Evolutionary conservation across 1,284 basidiomycete species (phyloP).

Genomic region (Ustilago curta): DNA sequence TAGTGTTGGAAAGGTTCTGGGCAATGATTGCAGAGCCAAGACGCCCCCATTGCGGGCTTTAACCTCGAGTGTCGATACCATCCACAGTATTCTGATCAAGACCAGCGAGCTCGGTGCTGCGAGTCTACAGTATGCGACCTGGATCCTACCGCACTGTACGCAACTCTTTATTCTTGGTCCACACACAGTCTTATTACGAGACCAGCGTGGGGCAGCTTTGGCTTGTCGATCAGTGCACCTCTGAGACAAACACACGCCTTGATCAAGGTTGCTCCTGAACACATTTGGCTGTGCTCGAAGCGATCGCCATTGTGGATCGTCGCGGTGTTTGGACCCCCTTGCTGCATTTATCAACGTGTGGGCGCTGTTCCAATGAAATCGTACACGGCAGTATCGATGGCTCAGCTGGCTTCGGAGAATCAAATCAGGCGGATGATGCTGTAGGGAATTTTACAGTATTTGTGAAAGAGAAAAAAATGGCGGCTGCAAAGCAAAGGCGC

Average conservation of each 20-base stretch:
- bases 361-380: too few relatives aligned
- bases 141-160: neutral
- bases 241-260: neutral
- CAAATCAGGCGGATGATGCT: too few relatives aligned
- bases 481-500: too few relatives aligned
- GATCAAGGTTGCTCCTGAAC: neutral
- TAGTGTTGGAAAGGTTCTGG: neutral
- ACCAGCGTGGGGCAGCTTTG: neutral
- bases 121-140: neutral
- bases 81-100: neutral
- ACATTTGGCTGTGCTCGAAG: neutral
- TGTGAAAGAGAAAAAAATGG: too few relatives aligned
- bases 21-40: neutral
- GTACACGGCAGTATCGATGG: too few relatives aligned
- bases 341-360: too few relatives aligned
- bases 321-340: neutral
- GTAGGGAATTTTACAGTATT: neutral
- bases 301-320: neutral
- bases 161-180: neutral
- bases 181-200: neutral
- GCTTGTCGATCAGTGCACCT: constrained; percentile 1
- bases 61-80: neutral
- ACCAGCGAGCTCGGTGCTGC: neutral
- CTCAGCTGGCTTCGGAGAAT: too few relatives aligned
- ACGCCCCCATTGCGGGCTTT: neutral